Base-by-base conservation (phyloP, 129 eudicot species). In the Flaveria trinervia region DNA sequence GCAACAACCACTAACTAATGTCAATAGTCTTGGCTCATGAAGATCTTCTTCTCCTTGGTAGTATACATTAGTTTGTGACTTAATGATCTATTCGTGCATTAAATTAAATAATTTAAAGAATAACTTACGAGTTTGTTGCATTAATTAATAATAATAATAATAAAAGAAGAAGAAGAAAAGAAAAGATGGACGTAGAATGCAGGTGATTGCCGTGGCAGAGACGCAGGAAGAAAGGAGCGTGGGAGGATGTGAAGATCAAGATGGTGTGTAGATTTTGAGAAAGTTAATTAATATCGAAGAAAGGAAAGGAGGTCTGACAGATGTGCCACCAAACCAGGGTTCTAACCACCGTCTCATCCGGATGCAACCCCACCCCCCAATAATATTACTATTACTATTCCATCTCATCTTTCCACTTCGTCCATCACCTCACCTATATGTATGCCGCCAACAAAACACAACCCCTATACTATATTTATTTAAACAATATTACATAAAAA, bases 291-390 rank as follows among this genome's bases (percentile, higher is more conserved):
- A 74, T 74, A 73, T 64, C 2, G 3, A 26, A 26, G 71, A 33
- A 33, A 33, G 76, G 74, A 20, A 20, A 20, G 22, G 22, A 20
- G 22, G 0, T 80, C 80, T 80, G 84, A 81, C 80, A 54, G n/a
- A 25, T 74, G 80, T 80, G 80, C 82, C 84, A 81, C 84, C 80
- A 30, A 70, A 77, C 67, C 44, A 72, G 79, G 84, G 77, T 70
- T 41, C 80, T 71, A 39, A 48, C 81, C 59, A 72, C 84, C 88
- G 85, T 78, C 43, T 55, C 78, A 81, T 83, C 80, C 74, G 84
- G 77, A 68, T 61, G 48, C n/a, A 75, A 80, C 79, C 86, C 61
- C 73, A 76, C 66, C 16, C 72, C 74, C 80, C 68, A 77, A 20
- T 20, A 20, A 20, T 20, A 20, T 20, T 20, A 20, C 22, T 52